phyloP scores from a whole-genome alignment of 129 eudicot genomes.

The Tanacetum coccineum region DNA sequence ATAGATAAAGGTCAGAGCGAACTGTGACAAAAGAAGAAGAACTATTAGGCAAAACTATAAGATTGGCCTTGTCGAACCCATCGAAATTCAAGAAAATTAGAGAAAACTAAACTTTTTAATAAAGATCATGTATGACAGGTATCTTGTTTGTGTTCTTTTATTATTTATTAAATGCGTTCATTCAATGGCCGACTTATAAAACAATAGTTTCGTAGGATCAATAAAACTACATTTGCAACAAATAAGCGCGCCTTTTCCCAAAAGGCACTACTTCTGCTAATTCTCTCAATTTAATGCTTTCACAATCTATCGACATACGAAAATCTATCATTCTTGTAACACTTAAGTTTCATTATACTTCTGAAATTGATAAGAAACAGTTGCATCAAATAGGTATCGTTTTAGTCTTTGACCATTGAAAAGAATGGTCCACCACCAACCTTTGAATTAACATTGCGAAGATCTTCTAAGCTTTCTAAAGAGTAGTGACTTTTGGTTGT shows the following conservation, averaged over 20 bases:
- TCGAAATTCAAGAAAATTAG: not conserved
- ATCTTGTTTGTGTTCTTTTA: too few relatives aligned
- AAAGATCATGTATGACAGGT: too few relatives aligned
- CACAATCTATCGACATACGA: not conserved
- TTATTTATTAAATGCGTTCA: too few relatives aligned
- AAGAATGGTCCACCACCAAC: conserved; percentile 25
- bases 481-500: conserved; percentile 35
- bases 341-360: not conserved
- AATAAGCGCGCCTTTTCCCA: not conserved
- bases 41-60: too few relatives aligned
- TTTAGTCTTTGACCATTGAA: conserved; percentile 26
- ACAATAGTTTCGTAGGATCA: too few relatives aligned
- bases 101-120: too few relatives aligned
- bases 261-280: not conserved
- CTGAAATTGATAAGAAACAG: too few relatives aligned
- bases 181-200: too few relatives aligned
- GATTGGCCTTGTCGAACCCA: not conserved
- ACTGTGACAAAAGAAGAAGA: not conserved
- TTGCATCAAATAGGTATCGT: too few relatives aligned
- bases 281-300: not conserved
- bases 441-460: conserved; percentile 16
- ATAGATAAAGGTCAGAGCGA: not conserved
- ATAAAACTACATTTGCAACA: not conserved
- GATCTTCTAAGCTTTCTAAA: conserved; percentile 26
- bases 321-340: not conserved